phyloP scores from a whole-genome alignment of 2,329 filamentous ascomycete genomes.

The Kalaharituber pfeilii region DNA sequence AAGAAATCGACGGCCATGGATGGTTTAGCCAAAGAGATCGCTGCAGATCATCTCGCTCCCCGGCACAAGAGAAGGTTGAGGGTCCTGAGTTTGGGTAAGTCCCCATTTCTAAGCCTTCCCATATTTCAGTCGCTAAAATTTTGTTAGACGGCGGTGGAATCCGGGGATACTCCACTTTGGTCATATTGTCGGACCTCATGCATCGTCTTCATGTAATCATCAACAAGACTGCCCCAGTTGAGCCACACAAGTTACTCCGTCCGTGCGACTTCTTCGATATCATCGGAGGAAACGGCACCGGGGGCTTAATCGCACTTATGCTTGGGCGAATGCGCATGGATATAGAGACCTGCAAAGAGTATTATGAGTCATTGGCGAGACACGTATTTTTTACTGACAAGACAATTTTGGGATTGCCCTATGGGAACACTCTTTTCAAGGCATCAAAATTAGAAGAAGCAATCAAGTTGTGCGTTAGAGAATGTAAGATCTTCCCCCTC shows the following conservation, averaged over 20 bases:
- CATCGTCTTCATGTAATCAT: constrained; percentile 88
- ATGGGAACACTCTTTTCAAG: constrained; percentile 78
- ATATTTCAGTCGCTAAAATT: neutral
- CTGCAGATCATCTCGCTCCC: neutral
- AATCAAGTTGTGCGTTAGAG: constrained; percentile 71
- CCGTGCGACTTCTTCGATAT: constrained; percentile 98
- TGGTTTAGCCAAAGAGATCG: neutral
- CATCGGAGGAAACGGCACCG: constrained; percentile 87
- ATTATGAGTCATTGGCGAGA: constrained; percentile 87
- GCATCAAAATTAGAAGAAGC: constrained; percentile 89
- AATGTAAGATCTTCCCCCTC: too few species aligned
- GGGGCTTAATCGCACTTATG: constrained; percentile 93
- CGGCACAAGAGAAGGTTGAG: neutral
- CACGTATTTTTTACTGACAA: constrained; percentile 97
- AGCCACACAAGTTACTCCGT: constrained; percentile 72
- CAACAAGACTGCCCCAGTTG: constrained; percentile 59
- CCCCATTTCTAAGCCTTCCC: neutral
- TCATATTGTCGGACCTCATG: constrained; percentile 96
- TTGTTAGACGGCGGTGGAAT: constrained; percentile 72
- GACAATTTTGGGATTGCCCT: constrained; percentile 88
- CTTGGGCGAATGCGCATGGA: constrained; percentile 79
- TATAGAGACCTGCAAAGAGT: constrained; percentile 89
- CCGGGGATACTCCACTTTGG: constrained; percentile 93
- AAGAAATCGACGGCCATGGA: neutral
- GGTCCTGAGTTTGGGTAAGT: neutral